These are phyloP conservation scores for Scopulariopsis brevicaulis DNA, from an alignment of 2,329 filamentous ascomycete species.

Conservation along the genomic window DNA sequence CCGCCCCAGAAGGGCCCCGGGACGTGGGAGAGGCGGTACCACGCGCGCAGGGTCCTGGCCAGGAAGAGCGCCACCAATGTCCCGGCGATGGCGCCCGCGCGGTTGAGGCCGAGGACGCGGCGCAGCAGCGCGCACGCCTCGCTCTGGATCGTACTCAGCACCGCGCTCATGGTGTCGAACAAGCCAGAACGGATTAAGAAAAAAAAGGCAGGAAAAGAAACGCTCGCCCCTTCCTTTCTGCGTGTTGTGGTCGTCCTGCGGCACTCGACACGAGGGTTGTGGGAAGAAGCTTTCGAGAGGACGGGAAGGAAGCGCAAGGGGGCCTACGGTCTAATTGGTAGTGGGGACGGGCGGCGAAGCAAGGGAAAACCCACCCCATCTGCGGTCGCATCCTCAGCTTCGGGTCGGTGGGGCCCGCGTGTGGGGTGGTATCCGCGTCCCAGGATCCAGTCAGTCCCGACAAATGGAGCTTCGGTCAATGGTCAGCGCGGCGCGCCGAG, in stretches of 20 bases:
- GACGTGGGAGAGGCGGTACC: slow-evolving; percentile 21
- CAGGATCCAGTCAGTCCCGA: too few relatives aligned
- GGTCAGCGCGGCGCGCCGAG: too few relatives aligned
- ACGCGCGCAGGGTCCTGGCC: slow-evolving; percentile 5
- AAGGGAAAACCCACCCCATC: not conserved
- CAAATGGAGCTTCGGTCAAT: too few relatives aligned
- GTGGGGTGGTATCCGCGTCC: too few relatives aligned
- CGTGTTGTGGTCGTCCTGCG: not conserved
- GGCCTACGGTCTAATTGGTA: not conserved
- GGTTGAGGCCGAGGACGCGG: not conserved
- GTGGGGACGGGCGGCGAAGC: not conserved
- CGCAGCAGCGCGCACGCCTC: not conserved
- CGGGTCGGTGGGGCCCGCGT: not conserved
- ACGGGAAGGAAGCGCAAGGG: not conserved
- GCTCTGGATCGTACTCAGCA: not conserved
- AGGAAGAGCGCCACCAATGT: not conserved
- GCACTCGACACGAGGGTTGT: not conserved
- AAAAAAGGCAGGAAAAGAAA: not conserved
- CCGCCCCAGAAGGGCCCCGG: slow-evolving; percentile 20
- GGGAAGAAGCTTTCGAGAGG: not conserved
- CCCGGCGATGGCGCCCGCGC: not conserved
- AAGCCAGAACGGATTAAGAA: too few relatives aligned
- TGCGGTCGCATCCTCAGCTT: not conserved
- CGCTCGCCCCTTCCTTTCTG: not conserved
- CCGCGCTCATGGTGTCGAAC: not conserved